Percentiles rank a stretch among this genome's conserved stretches.
phyloP scores from a whole-genome alignment of 2,329 filamentous ascomycete species.

The Pyricularia sp. region DNA sequence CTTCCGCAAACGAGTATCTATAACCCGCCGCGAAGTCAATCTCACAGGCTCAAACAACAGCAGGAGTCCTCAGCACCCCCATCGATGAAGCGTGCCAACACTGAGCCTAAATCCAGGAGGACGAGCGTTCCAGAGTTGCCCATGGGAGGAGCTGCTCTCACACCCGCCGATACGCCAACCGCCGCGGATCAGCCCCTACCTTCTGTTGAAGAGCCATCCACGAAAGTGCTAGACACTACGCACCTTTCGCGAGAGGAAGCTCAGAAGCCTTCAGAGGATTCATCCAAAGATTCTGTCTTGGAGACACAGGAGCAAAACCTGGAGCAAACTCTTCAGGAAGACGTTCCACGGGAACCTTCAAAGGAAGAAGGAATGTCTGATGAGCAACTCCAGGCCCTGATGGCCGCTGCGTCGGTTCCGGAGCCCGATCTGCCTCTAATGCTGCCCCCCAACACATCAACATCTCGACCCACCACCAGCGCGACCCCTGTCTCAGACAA shows the following conservation, averaged over 20 bases:
- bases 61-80: background rate
- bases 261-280: background rate
- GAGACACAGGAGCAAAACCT: background rate
- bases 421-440: slow-evolving; percentile 4
- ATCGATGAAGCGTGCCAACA: slow-evolving; percentile 8
- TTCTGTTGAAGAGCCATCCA: background rate
- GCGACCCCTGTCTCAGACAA: slow-evolving; percentile 8
- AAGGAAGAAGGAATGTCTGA: background rate
- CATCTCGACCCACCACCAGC: slow-evolving; percentile 7
- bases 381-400: slow-evolving; percentile 1
- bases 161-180: background rate
- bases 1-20: slow-evolving; percentile 29
- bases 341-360: background rate
- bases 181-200: background rate
- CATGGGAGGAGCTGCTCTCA: background rate
- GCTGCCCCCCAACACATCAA: slow-evolving; percentile 3
- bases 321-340: background rate
- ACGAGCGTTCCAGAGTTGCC: background rate
- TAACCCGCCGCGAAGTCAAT: slow-evolving; percentile 18
- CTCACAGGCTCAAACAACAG: background rate
- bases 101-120: slow-evolving; percentile 6
- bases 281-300: background rate
- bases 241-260: background rate
- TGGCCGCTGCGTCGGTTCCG: background rate
- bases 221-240: background rate